Conservation (phyloP, 1,284 basidiomycete genomes). For the Mixia osmundae region DNA sequence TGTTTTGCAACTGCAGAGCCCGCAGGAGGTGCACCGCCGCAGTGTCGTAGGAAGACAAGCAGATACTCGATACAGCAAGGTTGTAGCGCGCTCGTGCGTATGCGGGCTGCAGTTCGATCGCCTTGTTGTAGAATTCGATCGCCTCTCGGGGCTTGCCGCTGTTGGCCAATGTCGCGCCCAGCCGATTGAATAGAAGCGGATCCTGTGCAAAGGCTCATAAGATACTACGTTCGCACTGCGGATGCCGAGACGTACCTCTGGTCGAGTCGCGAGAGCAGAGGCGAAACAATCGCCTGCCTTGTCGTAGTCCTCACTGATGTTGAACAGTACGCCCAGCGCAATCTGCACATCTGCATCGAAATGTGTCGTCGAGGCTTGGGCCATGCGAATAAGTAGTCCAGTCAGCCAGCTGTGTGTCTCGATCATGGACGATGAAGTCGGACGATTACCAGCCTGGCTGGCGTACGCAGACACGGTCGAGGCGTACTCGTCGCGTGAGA, state of each 20-base stretch:
- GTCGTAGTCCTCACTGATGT: conserved; percentile 73
- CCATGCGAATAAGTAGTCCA: conserved; percentile 23
- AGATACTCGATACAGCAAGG: conserved; percentile 28
- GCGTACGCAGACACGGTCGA: conserved; percentile 27
- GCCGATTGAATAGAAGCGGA: conserved; percentile 80
- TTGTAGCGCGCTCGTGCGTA: conserved; percentile 97
- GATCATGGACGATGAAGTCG: not conserved
- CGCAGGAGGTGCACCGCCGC: conserved; percentile 65
- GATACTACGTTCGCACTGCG: not conserved
- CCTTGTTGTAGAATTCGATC: conserved; percentile 77
- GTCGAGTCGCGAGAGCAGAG: conserved; percentile 62
- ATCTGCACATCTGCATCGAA: conserved; percentile 88
- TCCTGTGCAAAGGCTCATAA: conserved; percentile 34
- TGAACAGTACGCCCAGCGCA: conserved; percentile 78
- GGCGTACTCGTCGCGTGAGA: conserved; percentile 33
- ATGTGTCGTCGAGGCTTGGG: conserved; percentile 11
- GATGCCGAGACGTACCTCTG: conserved; percentile 37
- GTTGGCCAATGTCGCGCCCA: conserved; percentile 88
- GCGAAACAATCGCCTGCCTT: conserved; percentile 90
- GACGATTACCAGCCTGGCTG: conserved; percentile 25
- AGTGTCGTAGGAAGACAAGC: conserved; percentile 40
- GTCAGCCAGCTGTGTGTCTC: conserved; percentile 19
- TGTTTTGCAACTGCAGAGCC: conserved; percentile 50
- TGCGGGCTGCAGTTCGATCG: conserved; percentile 75
- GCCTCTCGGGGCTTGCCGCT: conserved; percentile 88